Conservation (phyloP, 2,329 filamentous ascomycete species). For the Trichoderma cornu-damae region DNA sequence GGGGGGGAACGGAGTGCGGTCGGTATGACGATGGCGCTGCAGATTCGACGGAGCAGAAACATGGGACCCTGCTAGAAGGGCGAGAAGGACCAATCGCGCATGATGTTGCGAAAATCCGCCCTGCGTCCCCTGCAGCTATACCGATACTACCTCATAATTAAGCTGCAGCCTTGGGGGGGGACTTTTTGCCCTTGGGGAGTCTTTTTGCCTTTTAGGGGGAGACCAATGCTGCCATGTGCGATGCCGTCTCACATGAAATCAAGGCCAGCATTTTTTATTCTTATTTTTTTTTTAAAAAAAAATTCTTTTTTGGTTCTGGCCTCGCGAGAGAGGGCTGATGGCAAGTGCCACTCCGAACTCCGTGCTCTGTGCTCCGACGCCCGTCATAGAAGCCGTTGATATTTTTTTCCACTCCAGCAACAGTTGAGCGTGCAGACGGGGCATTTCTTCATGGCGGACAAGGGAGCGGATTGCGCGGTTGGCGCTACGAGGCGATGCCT, state of each 20-base stretch:
- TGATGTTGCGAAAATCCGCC: background rate
- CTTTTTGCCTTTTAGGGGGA: background rate
- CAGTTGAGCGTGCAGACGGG: too few species aligned
- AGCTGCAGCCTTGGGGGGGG: too few species aligned
- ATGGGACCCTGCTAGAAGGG: background rate
- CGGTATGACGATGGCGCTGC: background rate
- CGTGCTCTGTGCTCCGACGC: background rate
- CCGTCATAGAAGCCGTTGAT: too few species aligned
- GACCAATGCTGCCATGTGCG: constrained; percentile 7
- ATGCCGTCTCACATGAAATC: constrained; percentile 11
- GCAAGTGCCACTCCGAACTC: background rate
- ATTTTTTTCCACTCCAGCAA: too few species aligned
- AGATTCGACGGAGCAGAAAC: constrained; percentile 3
- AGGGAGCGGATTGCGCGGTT: constrained; percentile 7
- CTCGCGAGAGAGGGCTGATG: background rate
- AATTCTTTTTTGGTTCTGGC: background rate
- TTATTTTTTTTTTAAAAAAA: too few species aligned
- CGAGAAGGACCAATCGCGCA: constrained; percentile 4
- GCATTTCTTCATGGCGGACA: constrained; percentile 13
- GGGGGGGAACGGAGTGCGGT: background rate
- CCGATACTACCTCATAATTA: background rate
- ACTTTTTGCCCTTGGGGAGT: too few species aligned
- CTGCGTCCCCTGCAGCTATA: constrained; percentile 8
- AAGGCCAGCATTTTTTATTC: too few species aligned
- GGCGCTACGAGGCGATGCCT: background rate